phyloP scores from a whole-genome alignment of 306 rosid species.

The Acacia confusa region DNA sequence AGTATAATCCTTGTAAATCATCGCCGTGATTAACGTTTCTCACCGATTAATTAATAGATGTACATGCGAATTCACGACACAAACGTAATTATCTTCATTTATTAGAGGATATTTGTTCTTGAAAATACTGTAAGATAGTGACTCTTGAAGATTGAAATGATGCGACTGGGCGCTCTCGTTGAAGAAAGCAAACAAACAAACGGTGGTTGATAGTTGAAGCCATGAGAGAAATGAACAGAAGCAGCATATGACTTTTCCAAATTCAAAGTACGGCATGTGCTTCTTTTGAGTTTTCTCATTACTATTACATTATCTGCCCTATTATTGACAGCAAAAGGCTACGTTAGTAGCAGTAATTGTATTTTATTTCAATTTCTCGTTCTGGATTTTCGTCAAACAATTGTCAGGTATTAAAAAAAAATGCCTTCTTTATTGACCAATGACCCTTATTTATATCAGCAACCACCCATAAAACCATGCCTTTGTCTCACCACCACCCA shows the following conservation, averaged over 20 bases:
- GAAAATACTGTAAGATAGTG: background rate
- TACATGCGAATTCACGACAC: background rate
- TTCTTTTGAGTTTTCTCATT: background rate
- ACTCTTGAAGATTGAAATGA: background rate
- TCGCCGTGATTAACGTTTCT: slow-evolving; percentile 60
- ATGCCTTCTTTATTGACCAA: slow-evolving; percentile 74
- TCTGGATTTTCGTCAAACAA: slow-evolving; percentile 33
- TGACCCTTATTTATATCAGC: slow-evolving; percentile 25
- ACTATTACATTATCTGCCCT: background rate
- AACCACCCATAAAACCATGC: slow-evolving; percentile 34
- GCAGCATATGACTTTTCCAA: background rate
- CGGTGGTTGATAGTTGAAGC: slow-evolving; percentile 26
- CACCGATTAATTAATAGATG: background rate
- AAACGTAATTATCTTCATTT: background rate
- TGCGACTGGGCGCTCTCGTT: slow-evolving; percentile 9
- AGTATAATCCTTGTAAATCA: background rate
- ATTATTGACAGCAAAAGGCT: slow-evolving; percentile 34
- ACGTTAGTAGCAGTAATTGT: background rate
- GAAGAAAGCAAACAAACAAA: slow-evolving; percentile 3
- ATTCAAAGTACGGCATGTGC: background rate
- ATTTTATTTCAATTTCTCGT: background rate
- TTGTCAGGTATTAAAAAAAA: slow-evolving; percentile 33
- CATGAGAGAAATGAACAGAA: background rate
- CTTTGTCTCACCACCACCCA: slow-evolving; percentile 42
- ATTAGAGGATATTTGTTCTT: background rate